Evolutionary conservation across 306 rosid genomes (phyloP), one percentile per base, ranked within the genome.

Genomic region (Trichosanthes cucumerina): DNA sequence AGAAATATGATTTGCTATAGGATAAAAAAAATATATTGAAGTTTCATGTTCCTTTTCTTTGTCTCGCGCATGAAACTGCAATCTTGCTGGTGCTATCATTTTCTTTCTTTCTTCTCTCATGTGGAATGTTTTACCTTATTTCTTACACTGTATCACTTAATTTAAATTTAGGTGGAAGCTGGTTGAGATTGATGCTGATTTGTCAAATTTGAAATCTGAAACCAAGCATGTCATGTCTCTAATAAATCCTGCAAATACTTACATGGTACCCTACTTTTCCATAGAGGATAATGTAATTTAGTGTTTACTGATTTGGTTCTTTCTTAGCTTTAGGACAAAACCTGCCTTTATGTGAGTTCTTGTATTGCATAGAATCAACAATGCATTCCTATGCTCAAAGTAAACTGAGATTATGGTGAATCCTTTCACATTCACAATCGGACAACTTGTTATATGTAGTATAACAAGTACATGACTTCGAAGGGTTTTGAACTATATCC

Each of bases 211-310:
- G 88, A 84, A 82, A 66, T 80, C 82, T n/a, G 97, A 92, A 86
- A 86, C 88, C 23, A 84, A 86, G 84, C 97, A 86, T 81, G 93
- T 91, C 78, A 83, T 86, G 95, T 95, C 98, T 7, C 97, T 95
- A 68, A 89, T 95, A 81, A 90, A 85, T 81, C 98, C 98, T 83
- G 90, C 97, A 58, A 91, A 81, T 85, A 92, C 98, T 54, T 95
- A 89, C 90, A 95, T 95, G 98, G 98, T 95, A 90, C 79, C 47
- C 44, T 6, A 1, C 78, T 64, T 69, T 28, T 64, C 70, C 79
- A 33, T 79, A 60, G 64, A 50, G 60, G 31, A 31, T 80, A 38
- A 58, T 69, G 53, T 34, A 73, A 34, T 78, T 60, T 58, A 13
- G 7, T 49, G 46, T 49, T 38, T 75, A 59, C 44, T n/a, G n/a